Percentiles rank a stretch among this genome's conserved stretches.
Evolutionary conservation across 495 filamentous ascomycete species (phyloP).

Genomic region (Penicillium antarcticum): DNA sequence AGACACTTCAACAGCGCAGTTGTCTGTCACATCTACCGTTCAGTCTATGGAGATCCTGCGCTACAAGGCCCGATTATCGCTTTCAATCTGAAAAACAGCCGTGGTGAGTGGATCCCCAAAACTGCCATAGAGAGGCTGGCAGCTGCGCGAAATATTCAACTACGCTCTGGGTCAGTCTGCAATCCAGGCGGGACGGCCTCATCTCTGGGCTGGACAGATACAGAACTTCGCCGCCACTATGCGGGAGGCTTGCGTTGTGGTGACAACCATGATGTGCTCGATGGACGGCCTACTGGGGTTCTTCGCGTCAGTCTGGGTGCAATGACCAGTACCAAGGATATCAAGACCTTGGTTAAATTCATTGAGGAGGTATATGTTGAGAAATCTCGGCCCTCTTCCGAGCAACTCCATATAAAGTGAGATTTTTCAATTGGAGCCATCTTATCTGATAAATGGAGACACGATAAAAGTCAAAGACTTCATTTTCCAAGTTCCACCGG

Average conservation of each 20-base stretch:
- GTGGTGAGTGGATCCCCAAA: conserved; percentile 72
- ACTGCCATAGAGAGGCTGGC: conserved; percentile 83
- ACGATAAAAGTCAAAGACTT: no score
- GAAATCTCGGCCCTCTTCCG: conserved; percentile 24
- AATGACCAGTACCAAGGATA: conserved; percentile 76
- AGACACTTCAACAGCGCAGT: conserved; percentile 63
- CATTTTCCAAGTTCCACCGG: no score
- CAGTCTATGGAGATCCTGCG: conserved; percentile 36
- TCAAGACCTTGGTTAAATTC: conserved; percentile 66
- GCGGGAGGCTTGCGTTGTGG: conserved; percentile 76
- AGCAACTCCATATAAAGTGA: no score
- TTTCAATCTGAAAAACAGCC: conserved; percentile 71
- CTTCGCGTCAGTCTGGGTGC: conserved; percentile 81
- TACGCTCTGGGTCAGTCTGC: conserved; percentile 83
- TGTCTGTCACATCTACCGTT: conserved; percentile 67
- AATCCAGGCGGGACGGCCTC: conserved; percentile 83
- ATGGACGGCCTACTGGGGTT: conserved; percentile 83
- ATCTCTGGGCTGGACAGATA: conserved; percentile 63
- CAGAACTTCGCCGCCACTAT: conserved; percentile 79
- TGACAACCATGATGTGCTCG: conserved; percentile 75
- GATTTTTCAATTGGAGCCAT: no score
- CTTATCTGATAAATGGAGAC: no score
- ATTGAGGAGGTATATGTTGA: conserved; percentile 76
- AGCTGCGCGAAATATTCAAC: conserved; percentile 69
- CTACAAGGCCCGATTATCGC: conserved; percentile 79